These are phyloP conservation scores for Blumeriella jaapii DNA, from an alignment of 2,329 filamentous ascomycete species.

Conservation along the genomic window DNA sequence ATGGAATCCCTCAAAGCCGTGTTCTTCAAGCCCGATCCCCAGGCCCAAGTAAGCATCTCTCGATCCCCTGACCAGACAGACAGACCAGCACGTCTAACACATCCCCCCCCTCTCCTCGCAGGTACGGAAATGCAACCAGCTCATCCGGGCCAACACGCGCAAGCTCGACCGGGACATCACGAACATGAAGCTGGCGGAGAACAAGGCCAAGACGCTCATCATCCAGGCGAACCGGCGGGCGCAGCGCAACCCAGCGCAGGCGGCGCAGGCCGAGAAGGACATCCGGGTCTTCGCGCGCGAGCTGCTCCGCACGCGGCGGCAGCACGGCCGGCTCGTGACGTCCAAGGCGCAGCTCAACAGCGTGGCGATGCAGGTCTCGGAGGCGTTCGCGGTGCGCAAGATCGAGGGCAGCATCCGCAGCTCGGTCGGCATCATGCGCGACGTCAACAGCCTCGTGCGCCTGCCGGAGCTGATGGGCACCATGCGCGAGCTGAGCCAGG, in stretches of 20 bases:
- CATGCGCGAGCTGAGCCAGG: conserved; percentile 77
- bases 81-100: conserved; percentile 4
- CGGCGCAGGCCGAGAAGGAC: conserved; percentile 69
- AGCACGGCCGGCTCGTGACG: conserved; percentile 63
- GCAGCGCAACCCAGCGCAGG: conserved; percentile 66
- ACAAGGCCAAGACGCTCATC: conserved; percentile 77
- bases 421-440: conserved; percentile 89
- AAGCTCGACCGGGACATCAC: conserved; percentile 90
- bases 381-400: conserved; percentile 89
- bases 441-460: conserved; percentile 77
- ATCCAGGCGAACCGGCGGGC: conserved; percentile 70
- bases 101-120: conserved; percentile 33
- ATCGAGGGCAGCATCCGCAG: conserved; percentile 86
- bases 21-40: conserved; percentile 85
- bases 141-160: conserved; percentile 82
- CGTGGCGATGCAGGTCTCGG: conserved; percentile 95
- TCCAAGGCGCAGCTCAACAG: conserved; percentile 85
- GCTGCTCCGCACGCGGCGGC: conserved; percentile 70
- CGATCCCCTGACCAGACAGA: conserved; percentile 3
- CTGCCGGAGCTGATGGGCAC: conserved; percentile 79
- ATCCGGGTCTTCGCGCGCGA: conserved; percentile 82
- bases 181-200: conserved; percentile 65
- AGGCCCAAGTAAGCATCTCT: conserved; percentile 61
- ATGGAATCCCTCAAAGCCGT: conserved; percentile 86
- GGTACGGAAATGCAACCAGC: conserved; percentile 89